Evolutionary conservation across 1,284 basidiomycete genomes (phyloP), one percentile per base, ranked within the genome.

Genomic region (Fistulinella cinereoalba): DNA sequence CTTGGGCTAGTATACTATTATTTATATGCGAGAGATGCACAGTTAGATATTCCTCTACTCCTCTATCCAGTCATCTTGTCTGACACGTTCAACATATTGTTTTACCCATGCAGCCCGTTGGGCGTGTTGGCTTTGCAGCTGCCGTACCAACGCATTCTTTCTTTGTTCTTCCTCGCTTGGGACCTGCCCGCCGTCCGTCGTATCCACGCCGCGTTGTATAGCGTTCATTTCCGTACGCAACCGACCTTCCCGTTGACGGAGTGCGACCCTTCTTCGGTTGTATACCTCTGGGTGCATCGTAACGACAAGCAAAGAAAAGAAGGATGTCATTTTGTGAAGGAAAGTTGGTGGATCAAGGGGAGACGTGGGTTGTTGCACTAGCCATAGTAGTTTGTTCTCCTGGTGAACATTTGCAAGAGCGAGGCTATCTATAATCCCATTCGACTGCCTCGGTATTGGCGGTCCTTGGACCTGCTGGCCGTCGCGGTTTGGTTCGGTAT

Each of bases 261-360:
- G 71, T 11, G 74, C 74, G 18, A 61, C 66, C 37, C 86, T 72
- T 52, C 87, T 73, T 48, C 81, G 76, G 55, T 88, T 81, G 81
- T 88, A 89, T 34, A 88, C 71, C 23, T 85, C 87, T 5, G 87
- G 87, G 61, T 87, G 79, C 28, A 87, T 62, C 21, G 87, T 87
- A 21, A 79, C 67, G 37, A 83, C 38, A 39, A 89, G 67, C 40
- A 90, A 63, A 18, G 69, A 64, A 18, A 80, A 50, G 61, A 90
- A 88, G 18, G 78, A 75, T 44, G 64, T 65, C 27, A 71, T 50
- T 56, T 79, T 83, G 53, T 77, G 77, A 8, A 69, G 58, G 6
- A 81, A 43, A 19, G 68, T 66, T 2, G 82, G 85, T 11, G 61
- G 55, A 43, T 56, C 46, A 18, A 47, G 56, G 69, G 65, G 33